Base-by-base conservation (phyloP, 2,329 filamentous ascomycete species). In the Claviceps maximensis region DNA sequence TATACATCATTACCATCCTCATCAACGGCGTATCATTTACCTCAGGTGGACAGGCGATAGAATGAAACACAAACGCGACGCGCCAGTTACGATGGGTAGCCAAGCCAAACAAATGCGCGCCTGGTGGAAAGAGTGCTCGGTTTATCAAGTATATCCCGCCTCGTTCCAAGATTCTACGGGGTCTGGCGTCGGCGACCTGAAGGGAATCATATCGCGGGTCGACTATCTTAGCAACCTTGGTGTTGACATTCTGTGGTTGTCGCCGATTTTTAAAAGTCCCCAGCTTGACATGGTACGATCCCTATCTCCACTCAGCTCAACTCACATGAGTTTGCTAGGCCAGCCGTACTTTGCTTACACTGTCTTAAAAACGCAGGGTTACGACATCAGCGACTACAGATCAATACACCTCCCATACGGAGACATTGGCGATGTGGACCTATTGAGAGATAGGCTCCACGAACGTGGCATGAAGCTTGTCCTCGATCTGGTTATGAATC, bases 401-500 rank as follows among this genome's bases (percentile, higher is more conserved):
- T 72, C 69, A 36, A 82, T 89, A 50, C 75, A 87, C 57, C 72
- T 78, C 2, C 75, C 74, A 17, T 89, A 87, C 57, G 86, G 86
- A 17, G 80, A 80, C 19, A 69, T 89, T 41, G 70, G 71, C 50
- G 83, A 89, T 62, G 78, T 88, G 23, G 82, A 87, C 49, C 64
- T 69, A 1, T 67, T 89, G 52, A 82, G 83, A 51, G 65, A 78
- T 48, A 75, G 75, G 25, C 75, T 80, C 27, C 82, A 87, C 55
- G 65, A 74, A 33, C 71, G 81, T 2, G 78, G 75, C 2, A 85
- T 89, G 77, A 84, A 82, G 62, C 69, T 89, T 12, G 75, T 89
- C 23, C 76, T 88, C 58, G 85, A 89, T 60, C 68, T 89, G 10
- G 86, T 89, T 1, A 78, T 87, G 51, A 89, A 88, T 57, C 85